Percentiles rank a stretch among this genome's conserved stretches.
Conservation (phyloP, 169 alveolate species). For the Plasmodium inui region DNA sequence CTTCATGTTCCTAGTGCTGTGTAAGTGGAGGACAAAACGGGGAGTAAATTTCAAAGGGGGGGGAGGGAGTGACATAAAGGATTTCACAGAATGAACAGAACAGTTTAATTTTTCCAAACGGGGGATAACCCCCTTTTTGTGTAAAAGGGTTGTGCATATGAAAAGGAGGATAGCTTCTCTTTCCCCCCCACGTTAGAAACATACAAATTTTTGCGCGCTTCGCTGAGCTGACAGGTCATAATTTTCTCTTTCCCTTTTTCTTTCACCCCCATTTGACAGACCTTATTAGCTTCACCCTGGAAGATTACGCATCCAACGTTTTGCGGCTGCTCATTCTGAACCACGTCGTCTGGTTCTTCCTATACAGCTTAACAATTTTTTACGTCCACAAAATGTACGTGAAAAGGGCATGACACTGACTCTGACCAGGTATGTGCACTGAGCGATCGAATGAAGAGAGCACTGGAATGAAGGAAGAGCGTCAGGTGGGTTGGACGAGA, state of each 20-base stretch:
- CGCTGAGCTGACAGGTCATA: background rate
- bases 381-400: constrained; percentile 13
- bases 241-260: background rate
- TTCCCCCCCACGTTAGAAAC: background rate
- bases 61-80: background rate
- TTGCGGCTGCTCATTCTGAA: constrained; percentile 23
- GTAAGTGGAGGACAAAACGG: constrained; percentile 20
- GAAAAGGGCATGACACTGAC: background rate
- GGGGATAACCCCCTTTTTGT: background rate
- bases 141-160: background rate
- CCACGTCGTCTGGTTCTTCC: constrained; percentile 38
- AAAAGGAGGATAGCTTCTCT: background rate
- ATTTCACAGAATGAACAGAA: background rate
- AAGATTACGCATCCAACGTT: constrained; percentile 49
- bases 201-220: background rate
- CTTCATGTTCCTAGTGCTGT: constrained; percentile 21
- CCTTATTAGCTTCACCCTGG: constrained; percentile 18
- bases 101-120: background rate
- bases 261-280: constrained; percentile 20
- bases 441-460: background rate
- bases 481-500: too few relatives aligned
- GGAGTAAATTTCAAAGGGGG: background rate
- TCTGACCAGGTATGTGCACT: background rate
- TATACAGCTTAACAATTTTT: constrained; percentile 39
- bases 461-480: background rate